Conservation (phyloP, 139 green algal species). For the Chlamydomonas eustigma region DNA sequence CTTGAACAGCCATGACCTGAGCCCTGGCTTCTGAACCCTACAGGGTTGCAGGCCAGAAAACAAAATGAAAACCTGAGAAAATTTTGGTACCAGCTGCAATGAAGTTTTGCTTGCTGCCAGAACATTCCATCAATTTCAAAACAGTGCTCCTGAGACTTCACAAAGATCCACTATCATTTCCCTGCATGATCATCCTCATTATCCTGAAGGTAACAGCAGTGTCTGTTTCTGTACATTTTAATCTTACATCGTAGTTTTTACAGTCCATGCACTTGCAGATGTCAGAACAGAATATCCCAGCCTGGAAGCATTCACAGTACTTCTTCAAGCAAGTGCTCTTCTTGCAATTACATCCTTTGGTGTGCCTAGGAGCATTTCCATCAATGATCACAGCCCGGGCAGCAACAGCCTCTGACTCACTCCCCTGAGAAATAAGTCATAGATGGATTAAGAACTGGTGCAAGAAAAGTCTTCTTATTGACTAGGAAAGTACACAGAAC, state of each 20-base stretch:
- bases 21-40: neutral
- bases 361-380: constrained; percentile 51
- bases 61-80: too few species aligned
- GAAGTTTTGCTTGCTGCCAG: neutral
- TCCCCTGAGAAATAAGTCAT: neutral
- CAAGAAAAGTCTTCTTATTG: too few species aligned
- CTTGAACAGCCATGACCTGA: neutral
- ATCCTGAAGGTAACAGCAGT: neutral
- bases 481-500: too few species aligned
- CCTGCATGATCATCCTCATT: neutral
- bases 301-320: constrained; percentile 98
- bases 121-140: neutral
- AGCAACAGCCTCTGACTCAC: neutral
- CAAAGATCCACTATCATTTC: neutral
- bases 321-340: constrained; percentile 92
- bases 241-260: constrained; percentile 73
- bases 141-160: neutral
- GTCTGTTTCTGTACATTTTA: neutral
- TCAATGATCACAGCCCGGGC: neutral
- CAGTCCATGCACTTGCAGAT: constrained; percentile 87
- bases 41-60: neutral
- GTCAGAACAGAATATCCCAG: constrained; percentile 73
- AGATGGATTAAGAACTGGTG: too few species aligned
- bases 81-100: too few species aligned
- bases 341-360: constrained; percentile 91